Percentiles rank a stretch among this genome's conserved stretches.
Evolutionary conservation across 257 asterid species (phyloP).

Genomic region (Nicotiana undulata): DNA sequence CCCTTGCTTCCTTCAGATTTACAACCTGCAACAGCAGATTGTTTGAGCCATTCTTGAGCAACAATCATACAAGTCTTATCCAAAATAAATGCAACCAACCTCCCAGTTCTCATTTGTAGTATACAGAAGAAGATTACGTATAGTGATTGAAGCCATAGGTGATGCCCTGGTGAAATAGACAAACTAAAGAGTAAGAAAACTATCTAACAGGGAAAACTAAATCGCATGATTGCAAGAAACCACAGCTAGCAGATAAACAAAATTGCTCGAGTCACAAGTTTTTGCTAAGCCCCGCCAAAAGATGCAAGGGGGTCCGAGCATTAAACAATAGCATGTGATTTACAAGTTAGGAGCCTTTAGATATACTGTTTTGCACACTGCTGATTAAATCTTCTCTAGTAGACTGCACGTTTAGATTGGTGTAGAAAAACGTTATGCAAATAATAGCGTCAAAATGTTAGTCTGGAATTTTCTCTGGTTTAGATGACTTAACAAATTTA

Average conservation of each 20-base stretch:
- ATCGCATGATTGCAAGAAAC: neutral
- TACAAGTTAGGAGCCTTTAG: neutral
- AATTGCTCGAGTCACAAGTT: slow-evolving; percentile 7
- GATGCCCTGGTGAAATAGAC: slow-evolving; percentile 69
- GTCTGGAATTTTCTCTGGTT: neutral
- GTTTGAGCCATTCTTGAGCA: slow-evolving; percentile 17
- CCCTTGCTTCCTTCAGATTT: slow-evolving; percentile 95
- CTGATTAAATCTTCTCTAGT: neutral
- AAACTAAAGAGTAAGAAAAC: slow-evolving; percentile 13
- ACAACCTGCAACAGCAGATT: slow-evolving; percentile 57
- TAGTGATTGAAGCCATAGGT: slow-evolving; percentile 96
- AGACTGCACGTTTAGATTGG: neutral
- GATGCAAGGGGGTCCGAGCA: neutral
- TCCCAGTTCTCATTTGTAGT: slow-evolving; percentile 94
- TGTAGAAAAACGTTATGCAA: neutral
- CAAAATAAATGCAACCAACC: slow-evolving; percentile 38
- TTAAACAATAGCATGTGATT: neutral
- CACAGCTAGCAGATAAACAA: neutral
- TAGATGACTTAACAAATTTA: neutral
- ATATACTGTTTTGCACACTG: neutral
- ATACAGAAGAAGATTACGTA: slow-evolving; percentile 79
- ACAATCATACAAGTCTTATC: slow-evolving; percentile 7
- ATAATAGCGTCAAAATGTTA: neutral
- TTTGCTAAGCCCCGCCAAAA: neutral
- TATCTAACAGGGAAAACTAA: neutral